Evolutionary conservation across 495 filamentous ascomycete genomes (phyloP), one percentile per base, ranked within the genome.

Genomic region (Immersiella caudata): DNA sequence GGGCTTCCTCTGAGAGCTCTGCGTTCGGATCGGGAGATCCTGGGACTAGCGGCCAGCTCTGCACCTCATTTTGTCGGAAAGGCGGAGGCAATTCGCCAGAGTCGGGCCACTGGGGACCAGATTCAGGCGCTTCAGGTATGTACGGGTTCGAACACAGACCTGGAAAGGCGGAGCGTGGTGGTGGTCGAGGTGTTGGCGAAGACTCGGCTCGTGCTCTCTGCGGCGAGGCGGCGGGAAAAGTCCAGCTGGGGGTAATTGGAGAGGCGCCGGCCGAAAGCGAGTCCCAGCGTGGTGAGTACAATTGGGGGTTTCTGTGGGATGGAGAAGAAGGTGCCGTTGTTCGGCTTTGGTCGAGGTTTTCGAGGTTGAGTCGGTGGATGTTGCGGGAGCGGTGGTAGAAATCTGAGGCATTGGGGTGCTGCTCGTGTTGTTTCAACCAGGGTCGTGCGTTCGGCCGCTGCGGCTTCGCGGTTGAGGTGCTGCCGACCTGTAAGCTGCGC

Each of bases 271-370:
- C 75, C 11, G 71, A 70, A 33, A 81, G 71, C 49, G 82, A 81
- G 57, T 82, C 80, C 78, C 81, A 83, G 63, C 80, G 76, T 16
- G 81, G 76, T 6, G 81, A 83, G 49, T 40, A 59, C 51, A 71
- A 26, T 24, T 74, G 56, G n/a, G 60, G 68, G 21, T 51, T 29
- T 2, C 68, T 68, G 50, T 67, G 67, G n/a, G 70, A 67, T 36
- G 71, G 54, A 46, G 64, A 65, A 22, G 61, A 33, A 1, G 60
- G 36, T 27, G 14, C 18, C 24, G 16, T 6, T 51, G 16, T 11
- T 35, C n/a, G 27, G 40, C 14, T 0, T 18, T 62, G 60, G 60
- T 24, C 14, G 49, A 67, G 55, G 68, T 71, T 69, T 63, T 74
- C 60, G 66, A 70, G 57, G 60, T 74, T 25, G 67, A 71, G 62